phyloP scores from a whole-genome alignment of 176 grass and related monocot species.

The Aegilops bicornis region DNA sequence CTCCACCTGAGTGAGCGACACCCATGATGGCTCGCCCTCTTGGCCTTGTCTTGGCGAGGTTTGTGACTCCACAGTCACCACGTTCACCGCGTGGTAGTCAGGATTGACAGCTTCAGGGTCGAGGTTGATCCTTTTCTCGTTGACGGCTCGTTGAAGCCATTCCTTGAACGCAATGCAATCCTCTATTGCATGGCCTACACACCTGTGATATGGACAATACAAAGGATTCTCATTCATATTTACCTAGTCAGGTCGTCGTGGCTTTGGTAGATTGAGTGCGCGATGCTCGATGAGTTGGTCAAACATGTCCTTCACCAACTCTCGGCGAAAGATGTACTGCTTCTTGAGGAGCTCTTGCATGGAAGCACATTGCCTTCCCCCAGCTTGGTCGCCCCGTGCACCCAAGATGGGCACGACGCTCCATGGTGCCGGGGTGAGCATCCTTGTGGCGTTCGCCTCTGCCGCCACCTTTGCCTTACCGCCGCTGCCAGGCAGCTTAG shows the following conservation, averaged over 20 bases:
- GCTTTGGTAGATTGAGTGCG: fast-evolving
- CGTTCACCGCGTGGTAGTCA: not conserved
- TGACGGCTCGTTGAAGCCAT: not conserved
- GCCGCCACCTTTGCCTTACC: not conserved
- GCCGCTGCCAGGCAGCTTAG: not conserved
- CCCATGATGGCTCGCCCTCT: not conserved
- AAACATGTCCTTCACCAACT: not conserved
- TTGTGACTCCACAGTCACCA: not conserved
- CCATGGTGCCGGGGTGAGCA: not conserved
- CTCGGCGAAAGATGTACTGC: not conserved
- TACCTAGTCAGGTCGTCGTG: not conserved
- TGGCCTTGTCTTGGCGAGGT: not conserved
- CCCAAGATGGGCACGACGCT: not conserved
- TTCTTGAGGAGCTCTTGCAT: not conserved
- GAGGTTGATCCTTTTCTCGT: not conserved
- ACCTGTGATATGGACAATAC: not conserved
- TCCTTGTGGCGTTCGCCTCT: not conserved
- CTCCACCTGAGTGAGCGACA: not conserved
- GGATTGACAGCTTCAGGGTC: not conserved
- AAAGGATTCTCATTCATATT: not conserved
- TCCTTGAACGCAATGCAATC: not conserved
- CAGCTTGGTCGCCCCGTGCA: not conserved
- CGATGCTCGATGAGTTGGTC: not conserved
- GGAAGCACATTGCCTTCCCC: fast-evolving
- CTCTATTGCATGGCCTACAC: not conserved